Conservation (phyloP, 331 rosid genomes). For the Stylosanthes scabra region DNA sequence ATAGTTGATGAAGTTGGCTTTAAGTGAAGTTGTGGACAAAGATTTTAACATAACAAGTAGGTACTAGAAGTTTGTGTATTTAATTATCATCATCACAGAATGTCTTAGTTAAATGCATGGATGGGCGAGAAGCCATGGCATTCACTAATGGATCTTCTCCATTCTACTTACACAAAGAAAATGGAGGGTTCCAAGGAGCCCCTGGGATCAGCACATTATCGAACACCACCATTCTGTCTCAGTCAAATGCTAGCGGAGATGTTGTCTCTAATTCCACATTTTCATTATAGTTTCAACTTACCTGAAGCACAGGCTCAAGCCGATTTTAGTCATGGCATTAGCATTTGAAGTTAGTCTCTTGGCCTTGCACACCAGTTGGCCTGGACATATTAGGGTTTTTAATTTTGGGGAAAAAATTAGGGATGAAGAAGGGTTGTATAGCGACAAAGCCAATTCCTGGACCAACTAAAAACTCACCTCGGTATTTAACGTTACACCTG, state of each 20-base stretch:
- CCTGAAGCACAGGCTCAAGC: neutral
- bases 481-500: no score
- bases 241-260: conserved; percentile 58
- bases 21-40: conserved; percentile 6
- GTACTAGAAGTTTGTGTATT: conserved; percentile 31
- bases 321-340: conserved; percentile 62
- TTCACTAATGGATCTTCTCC: conserved; percentile 59
- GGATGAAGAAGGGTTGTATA: no score
- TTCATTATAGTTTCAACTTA: conserved; percentile 46
- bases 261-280: conserved; percentile 62
- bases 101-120: conserved; percentile 62
- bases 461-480: no score
- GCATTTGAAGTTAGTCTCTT: conserved; percentile 48
- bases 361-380: conserved; percentile 9
- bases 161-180: conserved; percentile 77
- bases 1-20: neutral
- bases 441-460: no score
- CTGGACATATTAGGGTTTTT: no score
- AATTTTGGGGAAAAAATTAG: no score
- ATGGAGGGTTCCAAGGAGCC: conserved; percentile 63
- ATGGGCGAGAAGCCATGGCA: conserved; percentile 43
- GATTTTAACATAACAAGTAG: conserved; percentile 34
- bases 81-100: conserved; percentile 47
- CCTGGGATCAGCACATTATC: conserved; percentile 80
- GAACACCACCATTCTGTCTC: conserved; percentile 58